Evolutionary conservation across 1,139 yeast genomes (phyloP).

Genomic region (Diutina siamensis): DNA sequence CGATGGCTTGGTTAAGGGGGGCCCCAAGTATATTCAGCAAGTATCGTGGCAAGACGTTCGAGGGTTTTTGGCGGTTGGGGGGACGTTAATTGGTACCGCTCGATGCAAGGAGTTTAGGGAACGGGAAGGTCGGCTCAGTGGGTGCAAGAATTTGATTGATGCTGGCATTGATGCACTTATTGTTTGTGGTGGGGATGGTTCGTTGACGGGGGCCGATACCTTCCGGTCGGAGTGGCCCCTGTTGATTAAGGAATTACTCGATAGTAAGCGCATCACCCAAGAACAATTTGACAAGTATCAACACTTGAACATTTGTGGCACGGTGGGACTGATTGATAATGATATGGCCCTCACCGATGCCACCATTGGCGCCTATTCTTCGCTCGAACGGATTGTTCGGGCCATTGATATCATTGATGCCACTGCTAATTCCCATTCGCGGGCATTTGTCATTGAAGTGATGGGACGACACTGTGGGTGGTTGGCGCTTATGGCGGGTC

Average conservation of each 20-base stretch:
- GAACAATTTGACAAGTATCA: slow-evolving; percentile 41
- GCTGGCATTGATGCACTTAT: slow-evolving; percentile 71
- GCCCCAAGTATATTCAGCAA: slow-evolving; percentile 42
- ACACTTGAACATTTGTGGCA: slow-evolving; percentile 61
- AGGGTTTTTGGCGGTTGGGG: slow-evolving; percentile 65
- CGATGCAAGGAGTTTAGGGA: slow-evolving; percentile 59
- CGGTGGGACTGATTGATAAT: slow-evolving; percentile 75
- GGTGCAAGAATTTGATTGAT: slow-evolving; percentile 55
- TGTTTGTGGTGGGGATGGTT: slow-evolving; percentile 83
- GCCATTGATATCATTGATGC: slow-evolving; percentile 78
- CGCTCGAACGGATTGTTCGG: slow-evolving; percentile 65
- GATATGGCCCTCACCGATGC: slow-evolving; percentile 79
- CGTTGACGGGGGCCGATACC: slow-evolving; percentile 72
- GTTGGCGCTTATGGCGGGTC: slow-evolving; percentile 77
- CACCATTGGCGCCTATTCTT: slow-evolving; percentile 72
- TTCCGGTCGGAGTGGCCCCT: slow-evolving; percentile 76
- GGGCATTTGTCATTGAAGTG: slow-evolving; percentile 81
- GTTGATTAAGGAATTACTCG: slow-evolving; percentile 48
- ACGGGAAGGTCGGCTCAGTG: slow-evolving; percentile 54
- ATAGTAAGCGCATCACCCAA: slow-evolving; percentile 35
- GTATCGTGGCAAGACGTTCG: slow-evolving; percentile 74
- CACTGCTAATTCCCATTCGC: slow-evolving; percentile 71
- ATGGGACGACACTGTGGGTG: slow-evolving; percentile 90
- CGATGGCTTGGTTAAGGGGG: slow-evolving; percentile 65
- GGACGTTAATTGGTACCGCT: slow-evolving; percentile 77